Conservation (phyloP, 2,329 filamentous ascomycete genomes). For the Trichoderma guizhouense region DNA sequence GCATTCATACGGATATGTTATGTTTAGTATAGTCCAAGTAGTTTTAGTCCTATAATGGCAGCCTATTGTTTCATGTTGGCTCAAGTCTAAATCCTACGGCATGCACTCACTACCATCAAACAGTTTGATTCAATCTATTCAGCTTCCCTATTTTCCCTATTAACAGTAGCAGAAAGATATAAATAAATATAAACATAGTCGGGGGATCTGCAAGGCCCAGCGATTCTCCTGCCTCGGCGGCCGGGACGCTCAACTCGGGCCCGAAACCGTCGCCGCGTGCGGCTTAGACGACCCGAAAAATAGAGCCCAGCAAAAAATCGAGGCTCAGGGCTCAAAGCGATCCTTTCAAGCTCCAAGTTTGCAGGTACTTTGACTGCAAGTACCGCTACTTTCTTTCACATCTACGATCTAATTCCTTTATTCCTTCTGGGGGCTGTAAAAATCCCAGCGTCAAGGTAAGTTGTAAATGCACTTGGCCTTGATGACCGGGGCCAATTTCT, state of each 20-base stretch:
- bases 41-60: neutral
- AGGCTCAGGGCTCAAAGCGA: neutral
- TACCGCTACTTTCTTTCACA: neutral
- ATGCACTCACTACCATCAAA: neutral
- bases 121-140: neutral
- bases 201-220: neutral
- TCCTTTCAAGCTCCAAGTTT: neutral
- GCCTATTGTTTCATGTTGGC: neutral
- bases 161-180: neutral
- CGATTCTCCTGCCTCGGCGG: neutral
- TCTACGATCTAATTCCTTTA: neutral
- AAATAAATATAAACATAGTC: neutral
- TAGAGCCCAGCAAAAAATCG: neutral
- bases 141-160: neutral
- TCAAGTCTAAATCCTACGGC: neutral
- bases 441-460: neutral
- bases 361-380: neutral
- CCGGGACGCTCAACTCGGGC: neutral
- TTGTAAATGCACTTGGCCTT: neutral
- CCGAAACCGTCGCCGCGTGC: neutral
- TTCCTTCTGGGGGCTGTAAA: neutral
- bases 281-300: neutral
- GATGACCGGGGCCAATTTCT: neutral
- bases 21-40: neutral
- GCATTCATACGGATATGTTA: neutral